Conservation (phyloP, 345 rosid species). For the Zanthoxylum bungeanum region DNA sequence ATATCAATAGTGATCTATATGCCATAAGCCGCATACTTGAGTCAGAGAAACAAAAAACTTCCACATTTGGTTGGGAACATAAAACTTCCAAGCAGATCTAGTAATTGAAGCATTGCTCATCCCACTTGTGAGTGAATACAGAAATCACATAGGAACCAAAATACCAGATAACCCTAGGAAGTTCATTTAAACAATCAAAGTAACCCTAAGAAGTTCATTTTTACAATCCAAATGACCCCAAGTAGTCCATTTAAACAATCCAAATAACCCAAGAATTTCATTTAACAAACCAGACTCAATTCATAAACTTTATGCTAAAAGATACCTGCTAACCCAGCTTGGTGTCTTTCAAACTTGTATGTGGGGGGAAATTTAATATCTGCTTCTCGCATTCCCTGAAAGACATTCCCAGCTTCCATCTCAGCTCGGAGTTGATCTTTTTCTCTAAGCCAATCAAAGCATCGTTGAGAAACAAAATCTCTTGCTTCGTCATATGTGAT, state of each 20-base stretch:
- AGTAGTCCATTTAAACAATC: too few relatives aligned
- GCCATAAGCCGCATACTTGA: background rate
- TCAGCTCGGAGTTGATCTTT: conserved; percentile 75
- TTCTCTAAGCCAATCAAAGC: conserved; percentile 87
- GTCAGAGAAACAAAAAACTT: background rate
- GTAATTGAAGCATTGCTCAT: background rate
- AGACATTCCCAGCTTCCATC: conserved; percentile 78
- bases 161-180: background rate
- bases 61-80: background rate
- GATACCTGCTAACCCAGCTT: conserved; percentile 70
- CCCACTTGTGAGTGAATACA: background rate
- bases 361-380: conserved; percentile 77
- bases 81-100: background rate
- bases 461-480: conserved; percentile 75
- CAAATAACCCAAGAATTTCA: background rate
- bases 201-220: too few relatives aligned
- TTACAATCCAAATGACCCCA: too few relatives aligned
- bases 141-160: background rate
- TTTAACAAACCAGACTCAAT: background rate
- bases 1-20: background rate
- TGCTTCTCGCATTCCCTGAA: conserved; percentile 91
- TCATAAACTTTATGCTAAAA: background rate
- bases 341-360: conserved; percentile 71
- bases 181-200: background rate
- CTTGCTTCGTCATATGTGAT: conserved; percentile 86